Evolutionary conservation across 1,139 yeast species (phyloP), one percentile per base, ranked within the genome.

Genomic region (Casaregolazyma lundiana): DNA sequence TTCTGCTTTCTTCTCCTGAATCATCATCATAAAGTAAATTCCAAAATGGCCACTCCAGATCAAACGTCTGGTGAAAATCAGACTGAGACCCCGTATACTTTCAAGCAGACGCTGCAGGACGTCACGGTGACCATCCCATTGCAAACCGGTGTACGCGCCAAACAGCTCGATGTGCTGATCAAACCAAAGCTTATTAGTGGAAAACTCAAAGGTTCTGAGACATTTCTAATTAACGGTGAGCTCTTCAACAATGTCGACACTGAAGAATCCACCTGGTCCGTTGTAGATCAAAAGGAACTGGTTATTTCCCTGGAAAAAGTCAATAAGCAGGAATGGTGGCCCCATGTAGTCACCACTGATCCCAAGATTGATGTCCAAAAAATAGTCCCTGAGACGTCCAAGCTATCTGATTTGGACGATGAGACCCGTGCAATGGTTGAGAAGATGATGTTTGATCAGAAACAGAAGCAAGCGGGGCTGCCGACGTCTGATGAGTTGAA

Each of bases 361-460:
- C 73, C 74, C 16, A 64, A 68, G 50, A 69, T 71, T 43, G 75
- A 72, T 50, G 67, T 69, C 9, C 55, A 65, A 16, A 60, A 67
- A 52, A 64, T 72, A 41, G 62, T 62, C 56, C 76, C 76, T 2
- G 76, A 71, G 51, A 63, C 61, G 43, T 60, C 71, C 8, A 63
- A 64, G 38, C 58, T 72, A 26, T 58, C 68, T 40, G 76, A 72
- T 49, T 57, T 72, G 45, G 76, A 72, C 47, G 61, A 60, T 19
- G 73, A 69, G 41, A 71, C 76, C 2, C 54, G 75, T 15, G 67
- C 71, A 3, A 67, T 66, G 62, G 76, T 72, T 1, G 76, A 72
- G 54, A 72, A 72, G 50, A 71, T 72, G 76, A 70, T 72, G 76
- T 67, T 64, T 53, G 75, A 71, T 45, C 72, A 71, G 53, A 63